Evolutionary conservation across 106 monocot genomes (phyloP), one percentile per base, ranked within the genome.

Genomic region (Xerophyta viscosa): DNA sequence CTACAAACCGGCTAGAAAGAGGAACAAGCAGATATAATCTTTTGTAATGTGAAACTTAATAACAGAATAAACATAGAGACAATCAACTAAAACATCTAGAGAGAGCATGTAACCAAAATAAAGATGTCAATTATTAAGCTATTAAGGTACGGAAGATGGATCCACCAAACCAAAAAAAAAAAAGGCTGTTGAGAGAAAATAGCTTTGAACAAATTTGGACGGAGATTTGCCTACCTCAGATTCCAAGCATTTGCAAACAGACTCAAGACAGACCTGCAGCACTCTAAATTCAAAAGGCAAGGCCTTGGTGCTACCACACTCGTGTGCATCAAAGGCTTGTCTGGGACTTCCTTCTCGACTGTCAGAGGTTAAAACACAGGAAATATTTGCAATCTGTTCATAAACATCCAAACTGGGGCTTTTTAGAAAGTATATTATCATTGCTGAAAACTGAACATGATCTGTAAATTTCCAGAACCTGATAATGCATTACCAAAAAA

Each of bases 301-400:
- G 4, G 25, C 48, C 22, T 49, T 49, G 48, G 3, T 49, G n/a
- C 48, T 14, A 2, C 11, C 48, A 49, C 25, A 20, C 14, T 43
- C 18, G 14, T 43, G 14, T 17, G 18, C 4, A 43, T 43, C 43
- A 43, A 43, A 17, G 12, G 43, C 22, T 24, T 17, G 21, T 45
- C 49, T 48, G 20, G 58, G 64, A 45, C 64, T 64, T 6, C 58
- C 64, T 64, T 50, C 37, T 12, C 10, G 46, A 26, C 37, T 45
- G 57, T 64, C 19, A 10, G 33, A 6, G 33, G 7, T 33, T 10
- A 33, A 10, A 10, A 33, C 7, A 31, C 30, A 23, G 52, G 3
- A 50, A 4, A 25, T 44, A 6, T 11, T 17, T 13, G 9, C n/a
- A 4, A 2, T 5, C 27, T 0, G 6, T n/a, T 51, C 4, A 51